Evolutionary conservation across 805 yeast species (phyloP).

Genomic region (Danielia reshetovae): DNA sequence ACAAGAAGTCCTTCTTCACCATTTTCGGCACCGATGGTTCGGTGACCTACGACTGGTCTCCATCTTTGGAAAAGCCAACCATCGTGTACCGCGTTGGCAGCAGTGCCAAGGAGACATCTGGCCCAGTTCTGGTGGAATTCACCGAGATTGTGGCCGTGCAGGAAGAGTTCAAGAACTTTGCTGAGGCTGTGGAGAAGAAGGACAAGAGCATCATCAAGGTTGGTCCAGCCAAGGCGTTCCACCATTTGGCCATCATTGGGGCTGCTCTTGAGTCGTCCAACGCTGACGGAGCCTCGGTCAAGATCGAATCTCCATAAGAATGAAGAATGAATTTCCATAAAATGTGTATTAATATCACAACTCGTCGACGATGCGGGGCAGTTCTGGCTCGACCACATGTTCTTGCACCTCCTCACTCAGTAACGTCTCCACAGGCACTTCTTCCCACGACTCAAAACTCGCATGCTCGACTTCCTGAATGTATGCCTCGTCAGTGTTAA

Average conservation of each 20-base stretch:
- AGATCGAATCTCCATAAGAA: conserved; percentile 34
- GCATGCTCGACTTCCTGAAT: neutral
- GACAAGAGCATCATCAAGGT: conserved; percentile 56
- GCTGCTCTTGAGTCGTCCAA: conserved; percentile 75
- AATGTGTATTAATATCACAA: conserved; percentile 1
- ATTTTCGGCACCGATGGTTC: conserved; percentile 82
- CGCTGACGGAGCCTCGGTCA: conserved; percentile 47
- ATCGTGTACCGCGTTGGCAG: conserved; percentile 33
- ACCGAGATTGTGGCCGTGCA: conserved; percentile 42
- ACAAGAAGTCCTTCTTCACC: conserved; percentile 60
- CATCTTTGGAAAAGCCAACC: conserved; percentile 36
- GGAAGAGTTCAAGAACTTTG: conserved; percentile 48
- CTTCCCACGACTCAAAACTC: neutral
- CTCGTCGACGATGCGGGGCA: neutral
- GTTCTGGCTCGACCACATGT: too few species aligned
- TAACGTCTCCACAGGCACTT: neutral
- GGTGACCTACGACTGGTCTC: conserved; percentile 61
- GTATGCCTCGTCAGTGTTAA: neutral
- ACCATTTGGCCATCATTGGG: conserved; percentile 85
- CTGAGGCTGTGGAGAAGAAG: conserved; percentile 54
- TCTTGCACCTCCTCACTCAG: neutral
- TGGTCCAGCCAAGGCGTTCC: conserved; percentile 80
- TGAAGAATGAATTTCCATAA: too few species aligned
- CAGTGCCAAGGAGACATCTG: conserved; percentile 47
- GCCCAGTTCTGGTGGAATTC: conserved; percentile 35